Evolutionary conservation across 1,284 basidiomycete genomes (phyloP).

Genomic region (Boletus semigastroideus): DNA sequence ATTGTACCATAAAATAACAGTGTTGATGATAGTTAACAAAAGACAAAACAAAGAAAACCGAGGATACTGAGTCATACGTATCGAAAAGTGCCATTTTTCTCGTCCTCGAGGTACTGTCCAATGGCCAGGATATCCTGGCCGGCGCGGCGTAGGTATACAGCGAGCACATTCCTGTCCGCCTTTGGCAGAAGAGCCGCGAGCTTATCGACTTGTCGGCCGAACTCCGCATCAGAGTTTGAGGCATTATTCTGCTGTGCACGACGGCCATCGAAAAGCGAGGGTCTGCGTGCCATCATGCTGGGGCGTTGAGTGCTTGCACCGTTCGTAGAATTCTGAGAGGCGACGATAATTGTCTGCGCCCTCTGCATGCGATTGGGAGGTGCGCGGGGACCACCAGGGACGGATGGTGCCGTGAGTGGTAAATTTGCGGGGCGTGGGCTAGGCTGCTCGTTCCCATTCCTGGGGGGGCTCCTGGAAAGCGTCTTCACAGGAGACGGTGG

Average conservation of each 20-base stretch:
- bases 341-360: conserved; percentile 62
- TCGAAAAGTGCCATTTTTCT: conserved; percentile 70
- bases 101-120: conserved; percentile 85
- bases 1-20: conserved; percentile 16
- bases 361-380: conserved; percentile 61
- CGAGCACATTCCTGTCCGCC: conserved; percentile 67
- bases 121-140: conserved; percentile 83
- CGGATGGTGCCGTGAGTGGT: conserved; percentile 43
- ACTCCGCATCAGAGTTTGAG: conserved; percentile 39
- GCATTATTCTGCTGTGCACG: conserved; percentile 7
- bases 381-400: conserved; percentile 77
- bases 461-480: conserved; percentile 45
- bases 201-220: conserved; percentile 66
- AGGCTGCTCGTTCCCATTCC: conserved; percentile 30
- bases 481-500: conserved; percentile 37
- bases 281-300: conserved; percentile 46
- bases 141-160: conserved; percentile 69
- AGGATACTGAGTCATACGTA: conserved; percentile 31
- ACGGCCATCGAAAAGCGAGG: conserved; percentile 46
- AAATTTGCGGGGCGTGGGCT: conserved; percentile 40
- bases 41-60: neutral
- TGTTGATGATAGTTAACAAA: conserved; percentile 6
- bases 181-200: conserved; percentile 75
- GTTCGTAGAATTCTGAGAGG: conserved; percentile 38
- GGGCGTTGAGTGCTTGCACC: conserved; percentile 38